Evolutionary conservation across 2,329 filamentous ascomycete genomes (phyloP).

Genomic region (Xenosphaeropsis pyriputrescens): DNA sequence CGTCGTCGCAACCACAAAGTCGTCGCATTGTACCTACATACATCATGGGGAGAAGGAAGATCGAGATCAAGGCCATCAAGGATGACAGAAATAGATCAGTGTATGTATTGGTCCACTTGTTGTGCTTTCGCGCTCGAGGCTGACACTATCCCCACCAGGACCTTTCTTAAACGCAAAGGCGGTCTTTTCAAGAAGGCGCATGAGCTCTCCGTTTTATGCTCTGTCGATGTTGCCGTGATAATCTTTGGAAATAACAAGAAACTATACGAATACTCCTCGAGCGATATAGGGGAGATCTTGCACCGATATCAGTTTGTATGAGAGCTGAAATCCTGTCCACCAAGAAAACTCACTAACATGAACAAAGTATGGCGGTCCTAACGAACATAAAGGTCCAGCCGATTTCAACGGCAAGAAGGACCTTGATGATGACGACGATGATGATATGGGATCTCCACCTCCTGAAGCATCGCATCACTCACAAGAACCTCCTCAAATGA

Average conservation of each 20-base stretch:
- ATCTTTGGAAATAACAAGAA: constrained; percentile 99
- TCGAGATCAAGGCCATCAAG: constrained; percentile 99
- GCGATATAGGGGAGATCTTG: constrained; percentile 84
- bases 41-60: constrained; percentile 91
- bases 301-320: constrained; percentile 81
- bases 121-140: constrained; percentile 2
- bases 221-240: constrained; percentile 95
- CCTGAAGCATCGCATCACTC: constrained; percentile 33
- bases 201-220: constrained; percentile 93
- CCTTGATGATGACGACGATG: constrained; percentile 73
- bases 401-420: constrained; percentile 74
- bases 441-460: constrained; percentile 60
- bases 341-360: constrained; percentile 8
- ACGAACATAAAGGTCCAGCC: constrained; percentile 88
- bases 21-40: too few relatives aligned
- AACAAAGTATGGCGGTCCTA: constrained; percentile 70
- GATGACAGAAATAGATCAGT: constrained; percentile 96
- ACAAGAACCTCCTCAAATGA: constrained; percentile 37
- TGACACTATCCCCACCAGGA: constrained; percentile 35
- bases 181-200: constrained; percentile 99
- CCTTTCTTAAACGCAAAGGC: constrained; percentile 96
- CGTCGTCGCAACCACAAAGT: too few relatives aligned
- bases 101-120: constrained; percentile 39
- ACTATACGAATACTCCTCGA: constrained; percentile 92
- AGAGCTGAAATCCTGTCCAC: constrained; percentile 11